A percentile compares a stretch with the other conserved stretches of the same genome.
These are phyloP conservation scores for Eleusine indica DNA, from an alignment of 176 grass and related monocot genomes.

Conservation along the genomic window DNA sequence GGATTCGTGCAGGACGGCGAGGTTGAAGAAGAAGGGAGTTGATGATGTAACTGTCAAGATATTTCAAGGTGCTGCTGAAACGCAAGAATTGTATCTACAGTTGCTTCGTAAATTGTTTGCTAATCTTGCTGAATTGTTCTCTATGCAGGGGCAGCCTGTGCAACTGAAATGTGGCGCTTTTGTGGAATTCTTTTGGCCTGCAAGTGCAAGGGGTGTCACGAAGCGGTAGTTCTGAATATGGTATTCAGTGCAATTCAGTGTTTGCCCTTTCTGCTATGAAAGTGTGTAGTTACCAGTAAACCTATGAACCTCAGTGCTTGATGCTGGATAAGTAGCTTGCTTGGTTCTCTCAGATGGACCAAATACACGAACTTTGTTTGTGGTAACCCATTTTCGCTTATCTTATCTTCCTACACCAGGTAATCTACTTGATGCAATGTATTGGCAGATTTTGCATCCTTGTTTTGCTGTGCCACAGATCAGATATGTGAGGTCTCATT, in stretches of 20 bases:
- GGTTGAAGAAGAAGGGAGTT: slow-evolving; percentile 27
- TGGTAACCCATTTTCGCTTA: background rate
- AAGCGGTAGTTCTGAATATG: background rate
- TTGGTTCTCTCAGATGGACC: background rate
- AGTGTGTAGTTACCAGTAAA: background rate
- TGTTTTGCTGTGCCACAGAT: too few relatives aligned
- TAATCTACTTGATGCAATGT: background rate
- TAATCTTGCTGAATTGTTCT: background rate
- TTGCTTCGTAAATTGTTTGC: background rate
- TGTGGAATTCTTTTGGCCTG: slow-evolving; percentile 11
- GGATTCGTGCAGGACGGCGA: slow-evolving; percentile 49
- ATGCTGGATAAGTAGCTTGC: slow-evolving; percentile 2
- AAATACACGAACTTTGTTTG: background rate
- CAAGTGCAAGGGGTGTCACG: background rate
- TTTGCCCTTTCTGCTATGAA: background rate
- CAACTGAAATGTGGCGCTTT: background rate
- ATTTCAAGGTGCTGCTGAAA: background rate
- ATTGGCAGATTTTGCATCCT: background rate
- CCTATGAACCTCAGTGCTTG: background rate
- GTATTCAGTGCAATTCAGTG: background rate
- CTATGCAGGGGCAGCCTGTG: background rate
- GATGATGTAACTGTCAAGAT: slow-evolving; percentile 17
- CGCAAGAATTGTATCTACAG: background rate
- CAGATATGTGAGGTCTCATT: too few relatives aligned
- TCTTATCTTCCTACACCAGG: background rate